Base-by-base conservation (phyloP, 2,329 filamentous ascomycete species). In the Ascochyta koolunga region DNA sequence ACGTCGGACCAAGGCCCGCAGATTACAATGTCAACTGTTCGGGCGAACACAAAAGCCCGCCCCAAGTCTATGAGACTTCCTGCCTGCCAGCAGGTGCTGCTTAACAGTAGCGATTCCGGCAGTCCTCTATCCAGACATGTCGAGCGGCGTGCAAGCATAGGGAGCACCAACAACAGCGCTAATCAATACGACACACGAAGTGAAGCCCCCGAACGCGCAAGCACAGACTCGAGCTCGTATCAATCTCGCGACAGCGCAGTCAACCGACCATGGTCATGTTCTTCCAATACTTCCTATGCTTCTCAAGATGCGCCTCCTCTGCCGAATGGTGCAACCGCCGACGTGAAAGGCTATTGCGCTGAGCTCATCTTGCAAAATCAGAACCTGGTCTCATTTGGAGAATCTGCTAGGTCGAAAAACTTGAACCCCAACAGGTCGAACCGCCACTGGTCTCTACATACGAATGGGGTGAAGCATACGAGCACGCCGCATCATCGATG, bases 71-170 rank as follows among this genome's bases (percentile, higher is more conserved):
- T 58, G 13, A 46, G 35, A 42, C 41, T 52, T 7, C 49, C 55
- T 13, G 36, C 42, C 8, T 62, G 53, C 39, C 60, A 65, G n/a
- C 62, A 67, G 6, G 56, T 62, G 8, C 11, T 63, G 2, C 50
- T 62, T 4, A 38, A 55, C 18, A 58, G 65, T 33, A 62, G 45
- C 46, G 50, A 46, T 4, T 54, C 59, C 5, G 49, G 56, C 18
- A 57, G 43, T 33, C 53, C 18, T 8, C 37, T 50, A 18, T 49
- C 45, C 9, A 29, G 33, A 21, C 41, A 37, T 1, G n/a, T 50
- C 21, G 56, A 58, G 25, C 48, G 44, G 8, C 50, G 44, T 37
- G 24, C 55, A 29, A 64, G 55, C 39, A 3, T 56, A 11, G 48
- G 41, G 4, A 43, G 40, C 5, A 54, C 46, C 15, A 36, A 16